Conservation (phyloP, 441 rosid species). For the Populus hybrid region DNA sequence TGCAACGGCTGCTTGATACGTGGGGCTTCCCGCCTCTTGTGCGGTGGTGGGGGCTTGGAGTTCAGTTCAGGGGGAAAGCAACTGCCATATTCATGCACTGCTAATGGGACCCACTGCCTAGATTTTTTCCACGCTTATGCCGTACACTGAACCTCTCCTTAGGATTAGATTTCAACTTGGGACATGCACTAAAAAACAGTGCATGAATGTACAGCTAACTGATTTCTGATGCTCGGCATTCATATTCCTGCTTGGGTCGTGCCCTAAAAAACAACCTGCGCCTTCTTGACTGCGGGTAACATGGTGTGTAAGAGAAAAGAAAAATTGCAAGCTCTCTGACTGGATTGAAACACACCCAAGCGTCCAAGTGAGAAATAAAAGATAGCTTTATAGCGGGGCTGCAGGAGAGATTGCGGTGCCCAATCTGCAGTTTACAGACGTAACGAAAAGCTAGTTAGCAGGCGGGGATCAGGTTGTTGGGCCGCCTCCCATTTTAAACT, state of each 20-base stretch:
- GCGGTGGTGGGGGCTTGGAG: constrained; percentile 3
- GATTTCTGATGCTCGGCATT: not conserved
- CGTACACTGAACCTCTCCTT: not conserved
- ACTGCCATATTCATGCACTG: constrained; percentile 11
- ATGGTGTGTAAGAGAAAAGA: not conserved
- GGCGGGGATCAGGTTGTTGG: not conserved
- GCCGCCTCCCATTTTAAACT: too few relatives aligned
- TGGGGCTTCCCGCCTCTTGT: constrained; percentile 16
- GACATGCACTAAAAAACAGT: not conserved
- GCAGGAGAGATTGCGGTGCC: not conserved
- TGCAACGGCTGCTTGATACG: constrained; percentile 19
- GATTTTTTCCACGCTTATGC: not conserved
- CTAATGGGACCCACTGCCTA: not conserved
- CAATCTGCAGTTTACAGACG: not conserved
- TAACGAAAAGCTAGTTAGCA: not conserved
- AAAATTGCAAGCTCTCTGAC: not conserved
- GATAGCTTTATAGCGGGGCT: not conserved
- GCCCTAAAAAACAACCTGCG: not conserved
- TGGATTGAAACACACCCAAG: not conserved
- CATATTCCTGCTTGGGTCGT: not conserved
- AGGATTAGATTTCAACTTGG: not conserved
- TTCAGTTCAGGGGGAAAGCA: not conserved
- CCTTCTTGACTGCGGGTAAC: not conserved
- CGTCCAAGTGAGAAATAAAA: not conserved
- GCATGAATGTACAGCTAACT: not conserved